Evolutionary conservation across 1,139 yeast species (phyloP).

Genomic region (Wickerhamomyces sp.): DNA sequence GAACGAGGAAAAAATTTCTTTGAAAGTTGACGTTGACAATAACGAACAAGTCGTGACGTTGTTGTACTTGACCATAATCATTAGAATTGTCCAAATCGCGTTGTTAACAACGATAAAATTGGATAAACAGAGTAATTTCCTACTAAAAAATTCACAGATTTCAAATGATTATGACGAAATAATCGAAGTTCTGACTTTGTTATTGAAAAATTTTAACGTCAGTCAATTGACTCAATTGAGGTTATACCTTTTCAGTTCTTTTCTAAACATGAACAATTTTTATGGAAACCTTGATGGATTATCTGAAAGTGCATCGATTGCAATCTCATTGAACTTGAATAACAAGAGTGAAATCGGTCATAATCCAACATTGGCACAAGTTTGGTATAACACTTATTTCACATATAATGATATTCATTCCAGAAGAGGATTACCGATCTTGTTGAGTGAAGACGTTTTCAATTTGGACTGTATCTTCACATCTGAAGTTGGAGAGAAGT

Average conservation of each 20-base stretch:
- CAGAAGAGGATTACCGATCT: constrained; percentile 16
- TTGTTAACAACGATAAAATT: constrained; percentile 9
- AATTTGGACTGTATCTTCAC: constrained; percentile 9
- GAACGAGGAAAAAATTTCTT: constrained; percentile 9
- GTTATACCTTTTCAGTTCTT: constrained; percentile 8
- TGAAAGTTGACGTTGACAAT: constrained; percentile 8
- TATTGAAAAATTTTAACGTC: constrained; percentile 7
- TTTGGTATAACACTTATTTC: constrained; percentile 17
- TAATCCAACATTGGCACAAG: constrained; percentile 8
- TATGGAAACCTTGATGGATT: constrained; percentile 4
- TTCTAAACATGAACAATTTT: constrained; percentile 10
- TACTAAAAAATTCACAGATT: constrained; percentile 9
- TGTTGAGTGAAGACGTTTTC: constrained; percentile 14
- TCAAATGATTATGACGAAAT: constrained; percentile 15
- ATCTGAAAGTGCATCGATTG: constrained; percentile 6
- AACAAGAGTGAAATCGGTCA: constrained; percentile 8
- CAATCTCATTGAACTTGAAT: constrained; percentile 13
- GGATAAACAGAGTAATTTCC: constrained; percentile 8
- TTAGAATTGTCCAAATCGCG: constrained; percentile 18
- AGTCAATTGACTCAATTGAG: constrained; percentile 9
- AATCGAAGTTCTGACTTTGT: constrained; percentile 10
- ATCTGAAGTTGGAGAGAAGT: constrained; percentile 1
- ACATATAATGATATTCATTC: constrained; percentile 9
- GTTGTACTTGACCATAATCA: constrained; percentile 9
- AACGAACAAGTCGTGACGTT: constrained; percentile 10